These are phyloP conservation scores for Ganoderma sinense DNA, from an alignment of 1,284 basidiomycete genomes.

Conservation along the genomic window DNA sequence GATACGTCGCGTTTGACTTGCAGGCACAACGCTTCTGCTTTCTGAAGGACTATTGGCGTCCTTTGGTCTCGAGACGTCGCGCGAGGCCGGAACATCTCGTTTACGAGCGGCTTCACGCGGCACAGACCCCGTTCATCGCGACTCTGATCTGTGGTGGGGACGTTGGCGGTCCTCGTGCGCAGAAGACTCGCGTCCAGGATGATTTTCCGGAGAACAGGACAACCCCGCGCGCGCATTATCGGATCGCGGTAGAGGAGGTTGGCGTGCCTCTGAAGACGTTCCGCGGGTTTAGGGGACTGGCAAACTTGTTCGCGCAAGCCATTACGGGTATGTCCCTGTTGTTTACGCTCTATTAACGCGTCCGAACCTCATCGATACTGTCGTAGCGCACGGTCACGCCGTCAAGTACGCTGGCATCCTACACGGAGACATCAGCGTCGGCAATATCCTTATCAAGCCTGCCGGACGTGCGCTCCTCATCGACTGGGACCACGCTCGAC, in stretches of 20 bases:
- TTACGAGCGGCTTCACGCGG: conserved; percentile 5
- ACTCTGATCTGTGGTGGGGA: conserved; percentile 18
- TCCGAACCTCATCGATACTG: background rate
- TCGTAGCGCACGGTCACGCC: background rate
- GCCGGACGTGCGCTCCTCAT: conserved; percentile 1
- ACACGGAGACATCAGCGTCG: conserved; percentile 20
- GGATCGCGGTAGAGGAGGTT: conserved; percentile 4
- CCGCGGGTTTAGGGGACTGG: background rate
- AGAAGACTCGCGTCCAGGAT: conserved; percentile 11
- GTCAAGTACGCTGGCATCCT: conserved; percentile 8
- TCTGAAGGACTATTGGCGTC: conserved; percentile 21
- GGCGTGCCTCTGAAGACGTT: conserved; percentile 11
- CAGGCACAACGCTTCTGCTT: background rate
- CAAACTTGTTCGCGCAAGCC: background rate
- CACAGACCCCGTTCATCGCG: background rate
- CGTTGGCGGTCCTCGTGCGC: conserved; percentile 11
- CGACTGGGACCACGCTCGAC: conserved; percentile 18
- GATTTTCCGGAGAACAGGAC: background rate
- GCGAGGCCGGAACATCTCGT: conserved; percentile 14
- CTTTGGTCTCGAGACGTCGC: background rate
- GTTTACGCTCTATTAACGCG: background rate
- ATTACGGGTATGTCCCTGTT: background rate
- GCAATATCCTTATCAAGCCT: conserved; percentile 18
- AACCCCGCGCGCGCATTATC: conserved; percentile 12
- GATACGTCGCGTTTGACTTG: background rate